Conservation (phyloP, 495 filamentous ascomycete genomes). For the Penicillium taxi region DNA sequence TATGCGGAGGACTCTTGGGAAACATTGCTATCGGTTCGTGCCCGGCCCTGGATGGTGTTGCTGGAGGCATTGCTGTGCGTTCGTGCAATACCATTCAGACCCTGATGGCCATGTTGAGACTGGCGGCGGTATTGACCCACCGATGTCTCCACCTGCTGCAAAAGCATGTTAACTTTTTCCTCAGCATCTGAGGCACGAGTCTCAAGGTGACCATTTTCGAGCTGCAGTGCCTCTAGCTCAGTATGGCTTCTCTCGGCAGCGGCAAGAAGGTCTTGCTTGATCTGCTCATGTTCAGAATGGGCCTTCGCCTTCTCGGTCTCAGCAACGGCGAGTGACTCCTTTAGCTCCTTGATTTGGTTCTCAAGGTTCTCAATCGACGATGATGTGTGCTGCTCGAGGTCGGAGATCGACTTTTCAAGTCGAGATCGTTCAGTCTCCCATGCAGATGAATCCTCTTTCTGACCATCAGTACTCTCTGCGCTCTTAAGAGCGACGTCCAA, state of each 20-base stretch:
- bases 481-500: conserved; percentile 48
- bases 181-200: conserved; percentile 81
- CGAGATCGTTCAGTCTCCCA: conserved; percentile 72
- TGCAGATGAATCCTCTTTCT: conserved; percentile 40
- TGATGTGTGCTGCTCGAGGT: conserved; percentile 58
- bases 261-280: conserved; percentile 49
- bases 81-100: conserved; percentile 34
- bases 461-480: conserved; percentile 28
- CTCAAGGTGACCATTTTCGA: conserved; percentile 73
- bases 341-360: conserved; percentile 57
- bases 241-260: conserved; percentile 48
- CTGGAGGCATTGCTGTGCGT: conserved; percentile 41
- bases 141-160: conserved; percentile 87
- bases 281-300: conserved; percentile 46
- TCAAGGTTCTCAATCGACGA: conserved; percentile 61
- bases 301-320: conserved; percentile 62
- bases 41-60: conserved; percentile 30
- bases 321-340: conserved; percentile 54
- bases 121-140: conserved; percentile 93
- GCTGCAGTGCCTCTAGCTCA: conserved; percentile 73
- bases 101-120: conserved; percentile 47
- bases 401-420: conserved; percentile 58
- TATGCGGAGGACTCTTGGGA: conserved; percentile 56
- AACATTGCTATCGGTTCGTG: conserved; percentile 38
- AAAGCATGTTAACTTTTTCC: conserved; percentile 79